Evolutionary conservation across 106 monocot genomes (phyloP), one percentile per base, ranked within the genome.

Genomic region (Dendrobium huoshanense): DNA sequence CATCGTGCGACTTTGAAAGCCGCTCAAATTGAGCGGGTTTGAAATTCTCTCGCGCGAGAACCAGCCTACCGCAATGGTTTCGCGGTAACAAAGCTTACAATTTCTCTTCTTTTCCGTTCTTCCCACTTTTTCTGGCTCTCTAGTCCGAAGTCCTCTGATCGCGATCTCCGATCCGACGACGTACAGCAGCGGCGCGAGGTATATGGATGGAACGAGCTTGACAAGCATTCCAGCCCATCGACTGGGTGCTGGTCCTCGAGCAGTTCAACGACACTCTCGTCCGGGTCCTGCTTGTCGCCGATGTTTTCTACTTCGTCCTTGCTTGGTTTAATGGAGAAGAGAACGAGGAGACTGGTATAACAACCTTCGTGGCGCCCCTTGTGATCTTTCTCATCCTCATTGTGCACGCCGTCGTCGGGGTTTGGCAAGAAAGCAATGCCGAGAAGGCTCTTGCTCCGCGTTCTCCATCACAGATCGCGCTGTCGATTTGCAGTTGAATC

Each of bases 211-310:
- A 97, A 97, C 83, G 96, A 97, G 78, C 89, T 97, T 33, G 94
- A 94, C 85, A 89, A 91, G 83, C 94, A 97, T 80, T 82, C 90
- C 2, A 89, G 94, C 15, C 92, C 94, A 3, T 94, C 96, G 59
- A 91, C 76, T 94, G 90, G 89, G 74, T 86, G 55, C 79, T 94
- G 49, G 84, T 97, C 37, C 85, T 94, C 20, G 97, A 92, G 45
- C 94, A 97, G 89, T 97, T 97, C 79, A 87, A 91, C 22, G 94
- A 97, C 78, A 94, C 94, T 43, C 87, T 97, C 4, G 97, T 97
- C 10, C 86, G 97, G 20, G 94, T 94, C 87, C 92, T 97, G 47
- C 89, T 97, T n/a, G 94, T 89, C 1, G 94, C 97, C 5, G 97
- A 94, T 40, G 81, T 92, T 0, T 85, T 97, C 17, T 97, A 94